Base-by-base conservation (phyloP, 371 early-diverging fungal genomes). In the Lichtheimia corymbifera region DNA sequence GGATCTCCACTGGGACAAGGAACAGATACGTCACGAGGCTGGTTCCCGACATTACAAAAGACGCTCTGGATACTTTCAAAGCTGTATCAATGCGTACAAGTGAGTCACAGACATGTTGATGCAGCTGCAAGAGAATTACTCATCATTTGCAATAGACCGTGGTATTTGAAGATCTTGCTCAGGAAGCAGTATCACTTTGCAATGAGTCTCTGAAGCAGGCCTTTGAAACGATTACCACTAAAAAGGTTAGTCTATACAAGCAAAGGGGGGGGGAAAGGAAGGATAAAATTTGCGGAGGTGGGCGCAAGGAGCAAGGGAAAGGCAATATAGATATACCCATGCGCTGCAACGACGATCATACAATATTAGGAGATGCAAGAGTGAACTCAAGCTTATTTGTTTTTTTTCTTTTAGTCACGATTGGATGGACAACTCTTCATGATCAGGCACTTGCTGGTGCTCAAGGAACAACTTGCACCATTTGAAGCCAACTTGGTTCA, bases 141-240 rank as follows among this genome's bases (percentile, higher is more conserved):
- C 6, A 35, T 35, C 35, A 20, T 30, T 20, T 5, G 18, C n/a
- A 11, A 24, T 64, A 89, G 78, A 78, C 80, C 7, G 55, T 85
- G 13, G 88, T 91, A 4, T 93, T 93, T 67, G 91, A 92, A 56
- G 94, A 92, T 69, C 65, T 93, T 15, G 88, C 93, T 3, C 91
- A 93, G 61, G 93, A 93, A 57, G 92, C 87, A 5, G 87, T 93
- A 12, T 84, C 87, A 18, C 67, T 87, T 18, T 93, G 94, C 62
- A 79, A 82, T 9, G 69, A 79, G 30, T 84, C 88, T 1, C 68
- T 93, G 13, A 63, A 77, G 25, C 64, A 55, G 15, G 88, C 87
- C 14, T 59, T 80, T 35, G 76, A 79, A 14, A 70, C 67, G 9
- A 74, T 89, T 5, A 61, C 70, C 18, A 63, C 53, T 53, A 63